These are phyloP conservation scores for Monosporascus cannonballus DNA, from an alignment of 2,329 filamentous ascomycete genomes.

Conservation along the genomic window DNA sequence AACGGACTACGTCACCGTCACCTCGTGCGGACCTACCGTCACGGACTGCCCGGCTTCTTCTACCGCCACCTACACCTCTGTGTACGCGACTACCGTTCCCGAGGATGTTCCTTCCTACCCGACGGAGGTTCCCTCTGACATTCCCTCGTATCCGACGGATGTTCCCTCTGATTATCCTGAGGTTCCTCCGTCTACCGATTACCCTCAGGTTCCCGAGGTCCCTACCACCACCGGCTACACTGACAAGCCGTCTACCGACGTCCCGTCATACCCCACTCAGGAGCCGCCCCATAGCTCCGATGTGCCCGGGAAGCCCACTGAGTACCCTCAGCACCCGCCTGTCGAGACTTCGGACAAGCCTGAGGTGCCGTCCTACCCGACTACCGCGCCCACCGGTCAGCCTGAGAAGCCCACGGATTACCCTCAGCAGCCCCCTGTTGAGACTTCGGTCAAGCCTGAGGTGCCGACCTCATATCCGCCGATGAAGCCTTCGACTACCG, in stretches of 20 bases:
- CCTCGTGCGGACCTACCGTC: slow-evolving; percentile 53
- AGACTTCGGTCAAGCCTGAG: slow-evolving; percentile 2
- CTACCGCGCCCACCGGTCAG: no score
- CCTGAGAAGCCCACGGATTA: neutral
- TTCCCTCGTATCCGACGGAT: neutral
- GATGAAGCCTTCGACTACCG: no score
- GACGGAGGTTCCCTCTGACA: slow-evolving; percentile 6
- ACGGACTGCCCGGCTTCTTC: slow-evolving; percentile 52
- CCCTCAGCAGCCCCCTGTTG: slow-evolving; percentile 16
- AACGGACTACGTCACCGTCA: slow-evolving; percentile 55
- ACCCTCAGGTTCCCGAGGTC: neutral
- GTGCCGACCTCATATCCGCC: no score
- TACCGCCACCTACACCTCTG: slow-evolving; percentile 34
- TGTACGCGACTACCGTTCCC: slow-evolving; percentile 30
- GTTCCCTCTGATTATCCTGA: neutral
- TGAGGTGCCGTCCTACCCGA: neutral
- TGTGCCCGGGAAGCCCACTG: slow-evolving; percentile 1
- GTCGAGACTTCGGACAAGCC: slow-evolving; percentile 7
- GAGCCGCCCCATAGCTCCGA: no score
- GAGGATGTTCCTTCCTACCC: slow-evolving; percentile 9
- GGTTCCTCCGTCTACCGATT: neutral
- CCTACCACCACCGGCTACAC: no score
- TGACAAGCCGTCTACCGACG: no score
- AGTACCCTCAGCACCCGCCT: slow-evolving; percentile 15
- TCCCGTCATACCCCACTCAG: neutral